Conservation (phyloP, 768 basidiomycete species). For the Cystofilobasidium macerans region DNA sequence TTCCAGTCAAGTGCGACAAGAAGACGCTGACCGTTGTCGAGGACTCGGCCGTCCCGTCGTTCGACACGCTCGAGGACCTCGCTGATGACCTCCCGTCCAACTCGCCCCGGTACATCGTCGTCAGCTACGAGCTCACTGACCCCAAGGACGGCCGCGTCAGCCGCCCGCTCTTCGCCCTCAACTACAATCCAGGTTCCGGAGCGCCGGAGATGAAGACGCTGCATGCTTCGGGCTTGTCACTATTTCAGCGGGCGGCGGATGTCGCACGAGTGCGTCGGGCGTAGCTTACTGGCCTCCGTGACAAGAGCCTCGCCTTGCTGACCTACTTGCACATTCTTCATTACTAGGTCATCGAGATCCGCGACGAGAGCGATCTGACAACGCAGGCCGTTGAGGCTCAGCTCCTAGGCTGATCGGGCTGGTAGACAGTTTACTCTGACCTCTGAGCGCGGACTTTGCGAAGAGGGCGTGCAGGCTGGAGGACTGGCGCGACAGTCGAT, state of each 20-base stretch:
- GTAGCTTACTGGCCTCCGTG: not conserved
- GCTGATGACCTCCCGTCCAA: constrained; percentile 21
- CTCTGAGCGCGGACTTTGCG: too few relatives aligned
- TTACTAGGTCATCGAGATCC: constrained; percentile 18
- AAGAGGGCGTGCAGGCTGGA: too few relatives aligned
- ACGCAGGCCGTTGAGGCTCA: constrained; percentile 4
- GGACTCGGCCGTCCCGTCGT: not conserved
- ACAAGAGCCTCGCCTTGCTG: not conserved
- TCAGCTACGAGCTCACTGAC: constrained; percentile 10
- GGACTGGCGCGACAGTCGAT: too few relatives aligned
- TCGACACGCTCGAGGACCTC: constrained; percentile 20
- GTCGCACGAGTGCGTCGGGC: constrained; percentile 3
- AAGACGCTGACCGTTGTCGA: constrained; percentile 10
- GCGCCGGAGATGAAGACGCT: constrained; percentile 13
- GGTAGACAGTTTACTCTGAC: too few relatives aligned
- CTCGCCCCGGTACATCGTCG: constrained; percentile 17
- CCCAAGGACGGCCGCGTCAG: constrained; percentile 16
- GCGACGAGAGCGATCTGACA: constrained; percentile 18
- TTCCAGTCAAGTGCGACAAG: constrained; percentile 22
- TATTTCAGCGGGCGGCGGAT: constrained; percentile 4
- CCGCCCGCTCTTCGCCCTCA: constrained; percentile 10
- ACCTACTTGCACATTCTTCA: not conserved
- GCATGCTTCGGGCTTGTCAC: constrained; percentile 7
- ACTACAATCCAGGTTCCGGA: constrained; percentile 12
- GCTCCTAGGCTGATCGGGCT: not conserved